These are phyloP conservation scores for Rhynchospora pubera DNA, from an alignment of 176 grass and related monocot genomes.

Conservation along the genomic window DNA sequence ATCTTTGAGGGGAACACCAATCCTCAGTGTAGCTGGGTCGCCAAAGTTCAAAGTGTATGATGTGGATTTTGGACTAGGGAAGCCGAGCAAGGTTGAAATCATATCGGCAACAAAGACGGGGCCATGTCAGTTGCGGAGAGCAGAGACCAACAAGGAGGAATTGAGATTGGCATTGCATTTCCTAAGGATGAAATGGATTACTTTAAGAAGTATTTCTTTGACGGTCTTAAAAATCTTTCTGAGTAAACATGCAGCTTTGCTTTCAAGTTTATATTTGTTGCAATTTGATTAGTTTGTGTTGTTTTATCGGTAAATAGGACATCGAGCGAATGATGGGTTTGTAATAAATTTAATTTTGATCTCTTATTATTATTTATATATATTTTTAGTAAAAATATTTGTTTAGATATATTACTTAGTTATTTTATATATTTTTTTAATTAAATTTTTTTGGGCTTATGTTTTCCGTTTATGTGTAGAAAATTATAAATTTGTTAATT, in stretches of 20 bases:
- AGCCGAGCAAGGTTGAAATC: constrained; percentile 43
- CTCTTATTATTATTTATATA: too few species aligned
- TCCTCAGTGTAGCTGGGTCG: constrained; percentile 32
- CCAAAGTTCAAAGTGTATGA: constrained; percentile 47
- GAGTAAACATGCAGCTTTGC: not conserved
- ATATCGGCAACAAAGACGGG: constrained; percentile 26
- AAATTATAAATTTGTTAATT: too few species aligned
- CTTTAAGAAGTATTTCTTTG: constrained; percentile 25
- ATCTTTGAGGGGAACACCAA: not conserved
- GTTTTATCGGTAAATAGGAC: too few species aligned
- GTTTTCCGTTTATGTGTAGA: too few species aligned
- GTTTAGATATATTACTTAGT: too few species aligned
- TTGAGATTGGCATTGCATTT: constrained; percentile 48
- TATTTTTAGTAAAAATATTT: too few species aligned
- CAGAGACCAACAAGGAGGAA: constrained; percentile 3
- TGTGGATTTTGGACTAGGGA: constrained; percentile 45
- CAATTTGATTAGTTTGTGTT: too few species aligned
- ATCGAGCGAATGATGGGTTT: too few species aligned
- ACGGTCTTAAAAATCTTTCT: constrained; percentile 7
- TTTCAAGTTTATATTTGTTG: not conserved
- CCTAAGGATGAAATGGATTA: constrained; percentile 27
- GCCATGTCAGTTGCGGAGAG: constrained; percentile 37
- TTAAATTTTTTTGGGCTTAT: too few species aligned
- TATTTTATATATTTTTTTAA: too few species aligned
- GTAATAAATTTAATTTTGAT: too few species aligned